Percentiles rank a stretch among this genome's conserved stretches.
These are phyloP conservation scores for Gastrodia elata DNA, from an alignment of 106 monocot genomes.

Conservation along the genomic window DNA sequence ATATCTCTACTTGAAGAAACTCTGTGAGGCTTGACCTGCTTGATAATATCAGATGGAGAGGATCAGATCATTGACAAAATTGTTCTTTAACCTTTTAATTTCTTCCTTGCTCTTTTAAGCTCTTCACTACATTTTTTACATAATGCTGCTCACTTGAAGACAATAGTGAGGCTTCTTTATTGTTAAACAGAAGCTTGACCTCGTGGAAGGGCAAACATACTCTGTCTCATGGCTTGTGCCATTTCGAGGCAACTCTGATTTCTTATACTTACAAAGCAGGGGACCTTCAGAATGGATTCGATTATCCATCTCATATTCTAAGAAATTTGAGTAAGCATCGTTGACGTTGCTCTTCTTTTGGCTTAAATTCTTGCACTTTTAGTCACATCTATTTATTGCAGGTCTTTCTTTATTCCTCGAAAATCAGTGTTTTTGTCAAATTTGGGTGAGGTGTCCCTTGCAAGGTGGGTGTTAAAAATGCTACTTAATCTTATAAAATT, in stretches of 20 bases:
- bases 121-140: not conserved
- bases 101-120: too few relatives aligned
- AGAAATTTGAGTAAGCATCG: constrained; percentile 65
- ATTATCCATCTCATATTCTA: constrained; percentile 15
- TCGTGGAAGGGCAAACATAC: constrained; percentile 87
- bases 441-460: constrained; percentile 66
- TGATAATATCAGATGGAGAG: not conserved
- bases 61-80: not conserved
- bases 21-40: not conserved
- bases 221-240: constrained; percentile 73
- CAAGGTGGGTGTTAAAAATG: constrained; percentile 31
- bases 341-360: not conserved
- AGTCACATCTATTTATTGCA: constrained; percentile 23
- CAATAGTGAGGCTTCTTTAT: not conserved
- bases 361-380: not conserved
- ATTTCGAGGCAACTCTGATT: constrained; percentile 23
- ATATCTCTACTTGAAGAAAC: not conserved
- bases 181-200: constrained; percentile 59
- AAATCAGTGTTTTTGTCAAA: constrained; percentile 47
- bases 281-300: constrained; percentile 66
- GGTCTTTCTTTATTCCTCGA: constrained; percentile 68
- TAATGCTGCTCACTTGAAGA: not conserved
- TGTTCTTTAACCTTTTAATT: not conserved
- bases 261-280: constrained; percentile 72
- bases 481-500: not conserved